phyloP scores from a whole-genome alignment of 805 yeast species.

The Candida pseudoglaebosa region DNA sequence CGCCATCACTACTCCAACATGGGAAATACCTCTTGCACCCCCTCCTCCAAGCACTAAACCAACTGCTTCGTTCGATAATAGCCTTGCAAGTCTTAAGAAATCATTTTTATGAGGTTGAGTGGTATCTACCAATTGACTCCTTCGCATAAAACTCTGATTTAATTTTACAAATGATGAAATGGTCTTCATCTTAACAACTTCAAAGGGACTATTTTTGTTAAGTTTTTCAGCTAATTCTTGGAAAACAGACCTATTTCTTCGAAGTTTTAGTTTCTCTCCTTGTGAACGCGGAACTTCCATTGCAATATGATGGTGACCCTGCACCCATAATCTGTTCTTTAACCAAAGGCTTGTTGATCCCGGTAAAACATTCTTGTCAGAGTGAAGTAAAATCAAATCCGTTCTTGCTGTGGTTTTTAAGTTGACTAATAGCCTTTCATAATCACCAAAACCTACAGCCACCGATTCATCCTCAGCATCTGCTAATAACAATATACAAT shows the following conservation, averaged over 20 bases:
- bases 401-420: conserved; percentile 82
- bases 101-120: conserved; percentile 72
- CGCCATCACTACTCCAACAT: conserved; percentile 86
- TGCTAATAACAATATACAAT: conserved; percentile 84
- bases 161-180: conserved; percentile 23
- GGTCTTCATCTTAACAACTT: conserved; percentile 29
- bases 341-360: conserved; percentile 87
- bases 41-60: conserved; percentile 97
- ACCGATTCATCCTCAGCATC: conserved; percentile 63
- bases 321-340: conserved; percentile 83
- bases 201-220: conserved; percentile 32
- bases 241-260: conserved; percentile 9
- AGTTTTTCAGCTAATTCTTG: conserved; percentile 35
- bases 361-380: conserved; percentile 75
- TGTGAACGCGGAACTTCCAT: conserved; percentile 38
- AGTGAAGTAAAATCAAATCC: conserved; percentile 79
- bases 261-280: conserved; percentile 1
- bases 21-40: conserved; percentile 93
- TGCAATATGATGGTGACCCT: conserved; percentile 88
- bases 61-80: conserved; percentile 87
- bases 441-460: conserved; percentile 75
- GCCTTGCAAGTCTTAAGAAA: conserved; percentile 83
- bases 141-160: conserved; percentile 17
- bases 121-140: conserved; percentile 20
- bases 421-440: conserved; percentile 70